Base-by-base conservation (phyloP, 2,329 filamentous ascomycete genomes). In the Pseudogymnoascus pannorum region DNA sequence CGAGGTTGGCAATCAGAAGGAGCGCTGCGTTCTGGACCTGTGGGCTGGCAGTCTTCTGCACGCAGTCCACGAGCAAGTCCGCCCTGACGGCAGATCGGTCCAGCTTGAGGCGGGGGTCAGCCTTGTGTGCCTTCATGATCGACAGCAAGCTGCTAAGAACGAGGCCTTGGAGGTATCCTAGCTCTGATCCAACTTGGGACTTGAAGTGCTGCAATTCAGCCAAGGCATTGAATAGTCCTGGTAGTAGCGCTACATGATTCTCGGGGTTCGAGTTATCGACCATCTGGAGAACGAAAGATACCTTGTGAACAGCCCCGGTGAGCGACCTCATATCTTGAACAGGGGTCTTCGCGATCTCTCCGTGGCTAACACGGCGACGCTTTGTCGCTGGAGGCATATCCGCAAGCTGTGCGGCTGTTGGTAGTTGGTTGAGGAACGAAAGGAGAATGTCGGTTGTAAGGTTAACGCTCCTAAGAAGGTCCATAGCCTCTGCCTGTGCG, bases 11-110 rank as follows among this genome's bases (percentile, higher is more conserved):
- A 62, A 97, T 90, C 24, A 99, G 79, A 7, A 97, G 83, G 12
- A 99, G 80, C 3, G 94, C 92, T 5, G 88, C 87, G 71, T 96
- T 97, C 72, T 97, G 95, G 5, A 99, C 92, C 65, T 96, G 91
- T 0, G 92, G 92, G 72, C 89, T 97, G 24, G 90, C 86, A 0
- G 92, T 95, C 64, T 91, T 92, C 70, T 95, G 89, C 48, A 99
- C 89, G 76, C 92, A 97, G 71, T 95, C 92, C 57, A 97, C 92
- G 60, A 99, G 86, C 51, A 97, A 76, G 72, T 99, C 94, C 2
- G 91, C 90, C 62, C 95, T 87, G 38, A 96, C 88, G 36, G 86
- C 87, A 2, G 89, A 87, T 51, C 86, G 85, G 72, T 95, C 91
- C 61, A 96, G 87, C 62, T 83, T 82, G 40, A 88, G 77, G 33